Conservation (phyloP, 768 basidiomycete genomes). For the Pleurotus citrinopileatus region DNA sequence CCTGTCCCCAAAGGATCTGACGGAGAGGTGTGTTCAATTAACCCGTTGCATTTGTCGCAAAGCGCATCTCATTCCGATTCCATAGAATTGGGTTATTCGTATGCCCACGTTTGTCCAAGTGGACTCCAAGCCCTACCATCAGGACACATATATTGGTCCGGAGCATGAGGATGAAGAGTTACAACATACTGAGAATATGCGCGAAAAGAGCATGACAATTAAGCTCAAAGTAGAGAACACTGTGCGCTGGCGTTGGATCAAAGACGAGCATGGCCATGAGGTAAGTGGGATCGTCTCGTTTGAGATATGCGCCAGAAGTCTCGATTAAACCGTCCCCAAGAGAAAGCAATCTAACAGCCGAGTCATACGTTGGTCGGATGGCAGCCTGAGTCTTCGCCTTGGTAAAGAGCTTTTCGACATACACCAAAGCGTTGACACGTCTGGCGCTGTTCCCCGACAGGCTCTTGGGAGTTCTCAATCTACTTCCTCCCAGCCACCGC, state of each 20-base stretch:
- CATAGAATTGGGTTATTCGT: slow-evolving; percentile 85
- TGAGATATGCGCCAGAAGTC: not conserved
- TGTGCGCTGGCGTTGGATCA: slow-evolving; percentile 92
- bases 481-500: slow-evolving; percentile 6
- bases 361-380: slow-evolving; percentile 95
- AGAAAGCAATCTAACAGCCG: slow-evolving; percentile 86
- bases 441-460: slow-evolving; percentile 62
- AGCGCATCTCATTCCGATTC: not conserved
- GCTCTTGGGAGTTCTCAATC: slow-evolving; percentile 44
- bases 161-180: slow-evolving; percentile 74
- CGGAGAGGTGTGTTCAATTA: slow-evolving; percentile 58
- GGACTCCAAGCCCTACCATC: slow-evolving; percentile 87
- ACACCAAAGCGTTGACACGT: slow-evolving; percentile 72
- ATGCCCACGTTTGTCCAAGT: slow-evolving; percentile 94
- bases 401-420: slow-evolving; percentile 96
- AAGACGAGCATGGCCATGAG: slow-evolving; percentile 69
- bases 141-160: slow-evolving; percentile 79
- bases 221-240: slow-evolving; percentile 93
- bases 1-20: slow-evolving; percentile 79
- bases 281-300: slow-evolving; percentile 45
- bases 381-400: slow-evolving; percentile 82
- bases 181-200: slow-evolving; percentile 54
- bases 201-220: slow-evolving; percentile 80
- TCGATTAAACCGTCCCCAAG: slow-evolving; percentile 36
- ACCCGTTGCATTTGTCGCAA: slow-evolving; percentile 4